Evolutionary conservation across 805 yeast species (phyloP).

Genomic region (Lipomyces sp.): DNA sequence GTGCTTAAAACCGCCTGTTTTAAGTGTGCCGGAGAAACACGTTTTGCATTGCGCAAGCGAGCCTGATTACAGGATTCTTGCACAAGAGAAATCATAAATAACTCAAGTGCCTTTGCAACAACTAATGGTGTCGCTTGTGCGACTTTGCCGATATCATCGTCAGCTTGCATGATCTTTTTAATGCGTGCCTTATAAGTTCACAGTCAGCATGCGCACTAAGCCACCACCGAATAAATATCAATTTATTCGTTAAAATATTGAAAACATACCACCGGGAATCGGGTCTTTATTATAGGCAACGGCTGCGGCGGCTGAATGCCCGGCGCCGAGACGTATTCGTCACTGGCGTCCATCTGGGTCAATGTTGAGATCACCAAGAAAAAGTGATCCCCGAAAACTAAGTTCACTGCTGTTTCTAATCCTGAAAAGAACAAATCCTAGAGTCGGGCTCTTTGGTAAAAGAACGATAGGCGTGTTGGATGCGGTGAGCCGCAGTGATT

Average conservation of each 20-base stretch:
- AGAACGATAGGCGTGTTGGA: background rate
- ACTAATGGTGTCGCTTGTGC: constrained; percentile 99
- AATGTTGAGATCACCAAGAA: background rate
- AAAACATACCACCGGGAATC: constrained; percentile 49
- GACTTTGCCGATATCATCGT: constrained; percentile 97
- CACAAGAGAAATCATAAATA: constrained; percentile 86
- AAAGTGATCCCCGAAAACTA: background rate
- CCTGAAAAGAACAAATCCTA: background rate
- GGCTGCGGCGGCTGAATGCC: background rate
- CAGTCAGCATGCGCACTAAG: background rate
- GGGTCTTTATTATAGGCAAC: constrained; percentile 45
- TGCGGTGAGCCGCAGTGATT: background rate
- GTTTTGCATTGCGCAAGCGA: constrained; percentile 69
- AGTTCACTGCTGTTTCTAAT: background rate
- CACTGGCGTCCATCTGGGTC: background rate
- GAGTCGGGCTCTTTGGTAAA: background rate
- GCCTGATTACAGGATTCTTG: constrained; percentile 84
- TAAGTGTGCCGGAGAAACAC: constrained; percentile 82
- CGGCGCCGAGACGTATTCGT: background rate
- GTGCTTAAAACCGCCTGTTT: constrained; percentile 80
- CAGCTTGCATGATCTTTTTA: constrained; percentile 95
- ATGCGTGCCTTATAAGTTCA: constrained; percentile 68
- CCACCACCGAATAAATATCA: background rate
- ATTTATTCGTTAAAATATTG: background rate
- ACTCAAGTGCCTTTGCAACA: constrained; percentile 92